Base-by-base conservation (phyloP, 2,329 filamentous ascomycete species). In the Colletotrichum cuscutae region DNA sequence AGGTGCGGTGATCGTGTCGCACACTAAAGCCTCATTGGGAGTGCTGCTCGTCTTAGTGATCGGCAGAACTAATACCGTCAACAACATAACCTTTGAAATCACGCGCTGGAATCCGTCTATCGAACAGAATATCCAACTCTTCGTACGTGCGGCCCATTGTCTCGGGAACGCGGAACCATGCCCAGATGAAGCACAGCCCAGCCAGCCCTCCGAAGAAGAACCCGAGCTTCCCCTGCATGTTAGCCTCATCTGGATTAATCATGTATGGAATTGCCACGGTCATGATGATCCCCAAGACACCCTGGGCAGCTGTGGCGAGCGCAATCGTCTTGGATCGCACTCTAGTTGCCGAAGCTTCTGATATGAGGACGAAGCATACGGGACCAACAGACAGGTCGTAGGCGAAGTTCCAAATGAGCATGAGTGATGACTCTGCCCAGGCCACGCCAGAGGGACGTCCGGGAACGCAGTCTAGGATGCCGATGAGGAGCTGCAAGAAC, bases 401-500 rank as follows among this genome's bases (percentile, higher is more conserved):
- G 61, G 67, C 60, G 35, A 75, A 78, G 65, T 83, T 84, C 78
- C 81, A 83, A 46, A 82, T 79, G 8, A 90, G 77, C 75, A 89
- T 83, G 19, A 90, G 80, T 2, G 83, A 82, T 4, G 86, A 88
- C 65, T 87, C 85, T 1, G 84, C 86, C 85, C 86, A 89, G 19
- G 77, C 79, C 60, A 82, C 80, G 15, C 82, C 82, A 0, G 79
- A 77, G 3, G 82, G 81, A 1, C 83, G 80, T 12, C 80, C 81
- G 0, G 84, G 84, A 9, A 87, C 82, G 59, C 84, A 86, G 68
- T 87, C 84, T 1, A 86, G 78, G 59, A 85, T 80, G 11, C 85
- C 86, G 52, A 88, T 84, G 32, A 79, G 76, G 74, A 82, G 81
- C 24, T 87, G 81, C 24, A 86, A 80, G 9, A 80, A 64, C 0